These are phyloP conservation scores for Cladosporium sp. DNA, from an alignment of 2,329 filamentous ascomycete species.

Conservation along the genomic window DNA sequence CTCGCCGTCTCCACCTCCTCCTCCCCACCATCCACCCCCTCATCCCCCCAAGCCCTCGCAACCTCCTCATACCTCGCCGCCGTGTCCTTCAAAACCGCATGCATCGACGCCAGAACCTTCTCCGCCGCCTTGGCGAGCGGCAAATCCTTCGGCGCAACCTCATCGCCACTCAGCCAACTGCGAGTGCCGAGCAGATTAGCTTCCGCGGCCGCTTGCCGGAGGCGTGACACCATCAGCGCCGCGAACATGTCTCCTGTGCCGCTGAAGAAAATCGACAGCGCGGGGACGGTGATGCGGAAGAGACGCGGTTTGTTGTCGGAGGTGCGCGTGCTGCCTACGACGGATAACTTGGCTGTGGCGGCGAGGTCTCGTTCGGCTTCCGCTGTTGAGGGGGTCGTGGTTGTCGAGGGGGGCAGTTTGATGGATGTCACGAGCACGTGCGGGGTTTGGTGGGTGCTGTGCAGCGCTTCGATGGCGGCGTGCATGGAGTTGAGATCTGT, in stretches of 20 bases:
- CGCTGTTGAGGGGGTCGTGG: conserved; percentile 38
- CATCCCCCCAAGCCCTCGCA: conserved; percentile 36
- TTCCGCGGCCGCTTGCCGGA: conserved; percentile 71
- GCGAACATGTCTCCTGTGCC: conserved; percentile 99
- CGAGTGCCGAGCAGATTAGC: conserved; percentile 48
- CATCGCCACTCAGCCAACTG: conserved; percentile 74
- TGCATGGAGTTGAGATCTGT: conserved; percentile 67
- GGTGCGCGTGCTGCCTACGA: conserved; percentile 72
- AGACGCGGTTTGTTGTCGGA: conserved; percentile 64
- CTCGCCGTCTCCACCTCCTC: conserved; percentile 38
- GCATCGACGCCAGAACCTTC: conserved; percentile 90
- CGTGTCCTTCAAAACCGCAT: conserved; percentile 69
- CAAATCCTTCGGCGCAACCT: conserved; percentile 62
- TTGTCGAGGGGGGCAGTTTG: conserved; percentile 54
- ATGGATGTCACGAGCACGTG: conserved; percentile 94
- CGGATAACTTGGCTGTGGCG: conserved; percentile 35
- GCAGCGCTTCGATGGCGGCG: conserved; percentile 69
- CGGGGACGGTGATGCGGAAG: conserved; percentile 82
- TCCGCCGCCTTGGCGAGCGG: conserved; percentile 79
- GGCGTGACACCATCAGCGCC: conserved; percentile 77
- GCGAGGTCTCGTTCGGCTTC: conserved; percentile 14
- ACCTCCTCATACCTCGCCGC: conserved; percentile 56
- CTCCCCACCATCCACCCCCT: conserved; percentile 39
- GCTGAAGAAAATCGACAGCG: conserved; percentile 88
- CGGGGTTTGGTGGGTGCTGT: conserved; percentile 60